These are phyloP conservation scores for Melaleuca quinquenervia DNA, from an alignment of 345 rosid genomes.

Conservation along the genomic window DNA sequence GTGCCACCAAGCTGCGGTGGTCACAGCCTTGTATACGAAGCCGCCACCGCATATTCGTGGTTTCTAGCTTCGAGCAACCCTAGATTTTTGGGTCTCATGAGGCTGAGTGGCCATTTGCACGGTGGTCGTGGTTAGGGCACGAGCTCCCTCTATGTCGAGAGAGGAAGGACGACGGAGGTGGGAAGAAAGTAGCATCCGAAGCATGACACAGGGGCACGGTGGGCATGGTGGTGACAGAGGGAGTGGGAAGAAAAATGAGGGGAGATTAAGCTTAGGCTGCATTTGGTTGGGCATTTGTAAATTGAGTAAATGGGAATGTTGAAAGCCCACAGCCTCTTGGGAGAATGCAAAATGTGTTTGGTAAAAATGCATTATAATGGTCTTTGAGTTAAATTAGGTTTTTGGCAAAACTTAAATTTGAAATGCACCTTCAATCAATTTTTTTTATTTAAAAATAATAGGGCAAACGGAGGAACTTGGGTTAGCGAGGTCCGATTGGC, in stretches of 20 bases:
- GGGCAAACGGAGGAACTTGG: too few relatives aligned
- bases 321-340: too few relatives aligned
- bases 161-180: background rate
- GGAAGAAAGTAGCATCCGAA: background rate
- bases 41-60: background rate
- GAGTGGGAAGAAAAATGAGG: background rate
- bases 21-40: background rate
- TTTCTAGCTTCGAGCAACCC: background rate
- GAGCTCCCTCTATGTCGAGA: background rate
- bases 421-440: too few relatives aligned
- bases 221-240: background rate
- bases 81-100: background rate
- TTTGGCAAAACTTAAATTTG: too few relatives aligned
- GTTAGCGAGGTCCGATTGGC: too few relatives aligned
- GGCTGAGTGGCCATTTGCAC: background rate
- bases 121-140: background rate
- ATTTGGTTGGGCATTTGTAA: too few relatives aligned
- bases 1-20: background rate
- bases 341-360: too few relatives aligned
- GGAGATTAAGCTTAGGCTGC: background rate
- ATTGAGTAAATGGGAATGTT: too few relatives aligned
- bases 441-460: too few relatives aligned
- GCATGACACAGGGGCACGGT: background rate
- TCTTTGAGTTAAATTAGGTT: too few relatives aligned
- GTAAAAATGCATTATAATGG: too few relatives aligned